Evolutionary conservation across 2,329 filamentous ascomycete species (phyloP), one percentile per base, ranked within the genome.

Genomic region (Podosphaera aphanis): DNA sequence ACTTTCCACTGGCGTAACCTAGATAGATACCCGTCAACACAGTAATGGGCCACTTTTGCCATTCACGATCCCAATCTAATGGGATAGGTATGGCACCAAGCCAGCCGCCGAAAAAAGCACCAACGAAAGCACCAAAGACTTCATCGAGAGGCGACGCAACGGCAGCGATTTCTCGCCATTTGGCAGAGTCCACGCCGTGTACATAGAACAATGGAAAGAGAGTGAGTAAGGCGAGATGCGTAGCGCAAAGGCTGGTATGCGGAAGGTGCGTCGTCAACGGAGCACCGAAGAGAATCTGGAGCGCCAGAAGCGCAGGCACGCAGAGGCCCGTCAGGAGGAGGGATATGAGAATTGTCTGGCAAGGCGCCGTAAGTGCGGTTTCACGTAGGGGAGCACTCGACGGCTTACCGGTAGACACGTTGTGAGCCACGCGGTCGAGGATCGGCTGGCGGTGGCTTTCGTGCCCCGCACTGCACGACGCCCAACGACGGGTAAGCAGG

Each of bases 41-140:
- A 0, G 90, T 98, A 42, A 95, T 79, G 0, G 90, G 90, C 82
- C 88, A 98, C 61, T 79, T 83, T 71, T 98, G 90, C 90, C 90
- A 98, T 55, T 93, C 85, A n/a, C 90, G 77, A 61, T 98, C 90
- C 88, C 88, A 95, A 61, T 98, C 90, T 53, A 98, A 66, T 1
- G 90, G 90, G 54, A 98, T 95, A 0, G 92, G 90, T 45, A 95
- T 75, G 6, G 90, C 90, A 2, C 90, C 90, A 37, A 93, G 64
- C 90, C 90, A 95, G 36, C 83, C 84, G 5, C 90, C 90, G 1
- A 88, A 56, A 21, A 79, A 65, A 0, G 76, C 77, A 4, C 90
- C 90, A n/a, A 86, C 61, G 8, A 83, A 69, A 1, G 75, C 83
- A 2, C 85, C 88, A 63, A 84, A 90, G 0, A 83, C 74, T 58